A percentile compares a stretch with the other conserved stretches of the same genome.
These are phyloP conservation scores for Chaetoceros muelleri DNA, from an alignment of 108 stramenopile genomes.

Conservation along the genomic window DNA sequence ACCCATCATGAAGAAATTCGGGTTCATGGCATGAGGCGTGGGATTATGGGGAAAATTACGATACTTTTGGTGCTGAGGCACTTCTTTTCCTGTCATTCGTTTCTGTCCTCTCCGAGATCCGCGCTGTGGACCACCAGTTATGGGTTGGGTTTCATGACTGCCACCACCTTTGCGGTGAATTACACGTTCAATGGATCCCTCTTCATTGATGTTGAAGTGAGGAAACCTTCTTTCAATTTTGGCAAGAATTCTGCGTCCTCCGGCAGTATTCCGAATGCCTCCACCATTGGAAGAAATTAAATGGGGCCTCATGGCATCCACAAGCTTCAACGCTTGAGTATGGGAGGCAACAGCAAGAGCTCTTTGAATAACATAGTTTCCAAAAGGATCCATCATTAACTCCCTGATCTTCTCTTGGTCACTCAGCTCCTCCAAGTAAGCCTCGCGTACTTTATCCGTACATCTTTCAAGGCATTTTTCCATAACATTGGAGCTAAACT, in stretches of 20 bases:
- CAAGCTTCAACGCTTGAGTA: slow-evolving; percentile 84
- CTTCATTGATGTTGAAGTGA: slow-evolving; percentile 65
- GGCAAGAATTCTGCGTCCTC: slow-evolving; percentile 85
- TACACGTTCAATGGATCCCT: slow-evolving; percentile 15
- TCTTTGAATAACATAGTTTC: slow-evolving; percentile 94
- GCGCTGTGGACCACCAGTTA: neutral
- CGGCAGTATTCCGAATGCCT: slow-evolving; percentile 89
- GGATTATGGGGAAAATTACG: neutral
- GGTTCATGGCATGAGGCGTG: neutral
- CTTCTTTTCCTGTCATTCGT: neutral
- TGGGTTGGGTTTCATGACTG: neutral
- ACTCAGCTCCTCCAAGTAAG: slow-evolving; percentile 80
- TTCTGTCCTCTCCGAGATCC: neutral
- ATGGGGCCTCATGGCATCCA: slow-evolving; percentile 92
- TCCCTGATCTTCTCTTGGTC: slow-evolving; percentile 71
- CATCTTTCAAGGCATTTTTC: slow-evolving; percentile 95
- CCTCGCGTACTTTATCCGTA: slow-evolving; percentile 74
- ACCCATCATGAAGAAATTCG: neutral
- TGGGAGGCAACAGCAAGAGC: slow-evolving; percentile 87
- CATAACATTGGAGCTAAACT: slow-evolving; percentile 97
- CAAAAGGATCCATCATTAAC: slow-evolving; percentile 94
- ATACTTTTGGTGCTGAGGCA: neutral
- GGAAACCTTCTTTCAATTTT: slow-evolving; percentile 93
- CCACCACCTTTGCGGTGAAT: neutral
- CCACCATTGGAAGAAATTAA: slow-evolving; percentile 53